Percentiles rank a stretch among this genome's conserved stretches.
Conservation (phyloP, 495 filamentous ascomycete genomes). For the Aspergillus homomorphus region DNA sequence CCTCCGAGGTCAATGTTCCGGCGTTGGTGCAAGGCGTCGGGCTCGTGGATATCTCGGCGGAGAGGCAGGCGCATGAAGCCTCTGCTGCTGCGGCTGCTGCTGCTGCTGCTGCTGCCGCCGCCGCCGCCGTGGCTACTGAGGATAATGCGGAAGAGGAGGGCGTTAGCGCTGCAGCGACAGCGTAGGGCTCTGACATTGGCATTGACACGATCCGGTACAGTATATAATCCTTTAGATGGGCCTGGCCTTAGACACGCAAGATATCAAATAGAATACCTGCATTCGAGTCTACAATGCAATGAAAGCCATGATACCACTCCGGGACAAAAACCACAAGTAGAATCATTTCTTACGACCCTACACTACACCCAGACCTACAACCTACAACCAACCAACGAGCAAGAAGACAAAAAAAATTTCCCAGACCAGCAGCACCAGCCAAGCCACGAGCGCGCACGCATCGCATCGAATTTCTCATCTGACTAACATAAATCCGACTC, state of each 20-base stretch:
- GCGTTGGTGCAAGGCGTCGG: conserved; percentile 23
- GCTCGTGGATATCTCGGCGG: conserved; percentile 21
- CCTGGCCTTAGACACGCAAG: too few relatives aligned
- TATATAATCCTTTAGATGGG: too few relatives aligned
- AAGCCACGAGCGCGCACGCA: conserved; percentile 1
- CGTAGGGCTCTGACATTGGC: too few relatives aligned
- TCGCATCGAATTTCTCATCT: neutral
- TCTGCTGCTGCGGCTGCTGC: conserved; percentile 77
- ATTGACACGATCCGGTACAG: too few relatives aligned
- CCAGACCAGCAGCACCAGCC: conserved; percentile 8
- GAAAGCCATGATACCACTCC: too few relatives aligned
- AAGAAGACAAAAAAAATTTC: neutral
- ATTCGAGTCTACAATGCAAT: too few relatives aligned
- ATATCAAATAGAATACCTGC: too few relatives aligned
- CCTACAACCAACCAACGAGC: neutral
- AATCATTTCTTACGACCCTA: too few relatives aligned
- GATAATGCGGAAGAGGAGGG: too few relatives aligned
- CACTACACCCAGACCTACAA: neutral
- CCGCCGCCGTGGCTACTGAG: too few relatives aligned
- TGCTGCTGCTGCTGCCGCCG: conserved; percentile 74
- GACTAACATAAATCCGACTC: neutral
- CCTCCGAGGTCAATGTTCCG: conserved; percentile 2
- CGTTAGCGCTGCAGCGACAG: neutral
- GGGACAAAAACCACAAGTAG: too few relatives aligned
- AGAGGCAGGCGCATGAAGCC: conserved; percentile 70